Percentiles rank a stretch among this genome's conserved stretches.
These are phyloP conservation scores for Poa annua DNA, from an alignment of 176 grass and related monocot genomes.

Conservation along the genomic window DNA sequence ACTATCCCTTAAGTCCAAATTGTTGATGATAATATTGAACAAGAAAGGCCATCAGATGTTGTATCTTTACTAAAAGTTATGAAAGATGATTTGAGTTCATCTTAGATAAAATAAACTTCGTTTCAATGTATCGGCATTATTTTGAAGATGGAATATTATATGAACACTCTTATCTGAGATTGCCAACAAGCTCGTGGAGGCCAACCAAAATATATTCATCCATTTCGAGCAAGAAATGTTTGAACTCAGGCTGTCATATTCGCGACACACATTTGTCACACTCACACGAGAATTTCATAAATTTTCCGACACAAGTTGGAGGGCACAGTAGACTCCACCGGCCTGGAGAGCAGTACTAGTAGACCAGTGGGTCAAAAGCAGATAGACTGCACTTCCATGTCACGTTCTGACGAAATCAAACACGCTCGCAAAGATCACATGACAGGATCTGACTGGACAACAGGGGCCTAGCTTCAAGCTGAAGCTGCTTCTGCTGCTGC, in stretches of 20 bases:
- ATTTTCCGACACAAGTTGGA: not conserved
- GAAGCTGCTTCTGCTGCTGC: constrained; percentile 48
- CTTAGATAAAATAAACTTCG: not conserved
- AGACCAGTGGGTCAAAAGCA: constrained; percentile 46
- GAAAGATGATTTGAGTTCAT: not conserved
- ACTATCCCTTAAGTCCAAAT: not conserved
- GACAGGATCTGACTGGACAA: constrained; percentile 39
- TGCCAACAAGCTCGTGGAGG: too few relatives aligned
- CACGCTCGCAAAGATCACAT: constrained; percentile 62
- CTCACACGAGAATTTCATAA: not conserved
- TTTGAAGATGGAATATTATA: not conserved
- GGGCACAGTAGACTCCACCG: not conserved
- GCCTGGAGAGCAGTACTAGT: constrained; percentile 3
- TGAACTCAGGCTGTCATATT: not conserved
- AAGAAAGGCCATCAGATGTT: not conserved
- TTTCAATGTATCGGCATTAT: not conserved
- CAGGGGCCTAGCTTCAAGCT: constrained; percentile 51
- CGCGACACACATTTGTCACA: not conserved
- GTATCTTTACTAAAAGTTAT: not conserved
- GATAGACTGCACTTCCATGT: constrained; percentile 36
- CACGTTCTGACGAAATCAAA: constrained; percentile 48
- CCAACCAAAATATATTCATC: too few relatives aligned
- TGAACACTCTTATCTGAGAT: too few relatives aligned
- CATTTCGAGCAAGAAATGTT: not conserved
- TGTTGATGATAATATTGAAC: not conserved